Evolutionary conservation across 164 flowering plant genomes (phyloP).

Genomic region (Protea cynaroides): DNA sequence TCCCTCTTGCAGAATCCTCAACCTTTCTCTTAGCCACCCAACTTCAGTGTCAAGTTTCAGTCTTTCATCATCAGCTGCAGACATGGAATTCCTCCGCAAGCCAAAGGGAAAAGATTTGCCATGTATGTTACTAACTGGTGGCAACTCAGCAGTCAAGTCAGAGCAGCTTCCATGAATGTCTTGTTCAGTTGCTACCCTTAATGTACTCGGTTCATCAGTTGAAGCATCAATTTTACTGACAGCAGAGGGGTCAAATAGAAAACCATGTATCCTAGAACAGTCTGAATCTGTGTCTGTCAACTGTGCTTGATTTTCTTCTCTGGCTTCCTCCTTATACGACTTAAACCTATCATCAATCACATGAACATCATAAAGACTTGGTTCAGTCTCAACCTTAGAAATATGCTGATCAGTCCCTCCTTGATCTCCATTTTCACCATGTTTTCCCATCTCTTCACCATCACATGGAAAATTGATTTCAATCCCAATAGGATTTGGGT

Average conservation of each 20-base stretch:
- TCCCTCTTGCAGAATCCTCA: slow-evolving; percentile 62
- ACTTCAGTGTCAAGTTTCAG: slow-evolving; percentile 69
- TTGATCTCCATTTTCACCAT: slow-evolving; percentile 13
- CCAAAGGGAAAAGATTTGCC: slow-evolving; percentile 20
- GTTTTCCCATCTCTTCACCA: slow-evolving; percentile 18
- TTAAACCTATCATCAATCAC: slow-evolving; percentile 38
- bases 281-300: slow-evolving; percentile 9
- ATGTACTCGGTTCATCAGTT: slow-evolving; percentile 15
- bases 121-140: slow-evolving; percentile 18
- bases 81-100: slow-evolving; percentile 55
- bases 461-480: slow-evolving; percentile 14
- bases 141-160: slow-evolving; percentile 28
- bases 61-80: slow-evolving; percentile 67
- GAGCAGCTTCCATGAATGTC: slow-evolving; percentile 36
- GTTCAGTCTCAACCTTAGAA: slow-evolving; percentile 23
- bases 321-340: slow-evolving; percentile 6
- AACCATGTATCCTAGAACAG: slow-evolving; percentile 7
- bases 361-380: slow-evolving; percentile 58
- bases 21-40: slow-evolving; percentile 60
- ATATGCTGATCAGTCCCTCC: slow-evolving; percentile 1
- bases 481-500: slow-evolving; percentile 11
- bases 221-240: slow-evolving; percentile 9
- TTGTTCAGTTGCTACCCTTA: slow-evolving; percentile 17
- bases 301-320: slow-evolving; percentile 14
- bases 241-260: slow-evolving; percentile 18